These are phyloP conservation scores for Cyberlindnera petersonii DNA, from an alignment of 805 yeast genomes.

Conservation along the genomic window DNA sequence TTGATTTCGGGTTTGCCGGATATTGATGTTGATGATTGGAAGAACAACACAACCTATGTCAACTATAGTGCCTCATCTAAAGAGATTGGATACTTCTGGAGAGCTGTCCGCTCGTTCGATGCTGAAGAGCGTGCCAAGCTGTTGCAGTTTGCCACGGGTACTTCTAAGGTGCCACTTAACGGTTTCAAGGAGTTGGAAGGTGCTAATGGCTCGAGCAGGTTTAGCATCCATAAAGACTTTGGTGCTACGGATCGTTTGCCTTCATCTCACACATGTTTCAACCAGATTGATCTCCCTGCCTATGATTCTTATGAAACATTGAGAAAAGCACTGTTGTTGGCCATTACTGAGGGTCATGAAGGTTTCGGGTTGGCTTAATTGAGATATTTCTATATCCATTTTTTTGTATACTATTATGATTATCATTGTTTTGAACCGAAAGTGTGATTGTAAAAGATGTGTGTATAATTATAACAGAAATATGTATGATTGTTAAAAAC, in stretches of 20 bases:
- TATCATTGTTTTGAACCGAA: background rate
- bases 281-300: slow-evolving; percentile 90
- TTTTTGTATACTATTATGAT: background rate
- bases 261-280: slow-evolving; percentile 94
- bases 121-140: slow-evolving; percentile 91
- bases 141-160: slow-evolving; percentile 94
- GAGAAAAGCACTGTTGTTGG: slow-evolving; percentile 73
- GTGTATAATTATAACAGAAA: background rate
- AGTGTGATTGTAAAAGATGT: background rate
- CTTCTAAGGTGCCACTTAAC: slow-evolving; percentile 90
- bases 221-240: slow-evolving; percentile 85
- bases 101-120: slow-evolving; percentile 93
- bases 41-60: slow-evolving; percentile 71
- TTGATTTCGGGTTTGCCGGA: slow-evolving; percentile 94
- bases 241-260: slow-evolving; percentile 86
- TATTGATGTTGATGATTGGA: slow-evolving; percentile 95
- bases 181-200: slow-evolving; percentile 92
- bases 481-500: background rate
- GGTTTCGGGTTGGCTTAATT: slow-evolving; percentile 83
- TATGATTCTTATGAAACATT: slow-evolving; percentile 85
- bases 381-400: background rate
- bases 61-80: slow-evolving; percentile 80
- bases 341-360: slow-evolving; percentile 92
- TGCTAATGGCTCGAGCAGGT: slow-evolving; percentile 78
- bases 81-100: slow-evolving; percentile 96